Evolutionary conservation across 2,329 filamentous ascomycete genomes (phyloP).

Genomic region (Hymenoscyphus fructigenus): DNA sequence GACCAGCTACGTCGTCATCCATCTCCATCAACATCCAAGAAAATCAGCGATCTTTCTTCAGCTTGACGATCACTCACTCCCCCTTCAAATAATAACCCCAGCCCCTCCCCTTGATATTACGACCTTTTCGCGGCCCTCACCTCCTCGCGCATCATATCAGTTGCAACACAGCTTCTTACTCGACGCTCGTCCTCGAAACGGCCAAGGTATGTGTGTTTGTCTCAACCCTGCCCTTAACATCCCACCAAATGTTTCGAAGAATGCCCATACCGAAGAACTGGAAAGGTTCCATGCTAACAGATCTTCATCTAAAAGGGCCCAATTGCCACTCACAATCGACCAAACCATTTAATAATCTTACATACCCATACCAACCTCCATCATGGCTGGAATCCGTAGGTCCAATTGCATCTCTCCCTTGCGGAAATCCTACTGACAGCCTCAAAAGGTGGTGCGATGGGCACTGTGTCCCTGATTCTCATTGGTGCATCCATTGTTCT

Average conservation of each 20-base stretch:
- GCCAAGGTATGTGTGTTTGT: conserved; percentile 9
- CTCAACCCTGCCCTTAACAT: background rate
- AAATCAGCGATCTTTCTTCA: too few relatives aligned
- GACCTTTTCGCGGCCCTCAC: background rate
- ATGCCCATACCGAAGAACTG: background rate
- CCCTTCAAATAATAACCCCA: background rate
- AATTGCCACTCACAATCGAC: background rate
- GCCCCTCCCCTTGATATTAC: background rate
- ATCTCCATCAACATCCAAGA: too few relatives aligned
- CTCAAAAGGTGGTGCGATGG: conserved; percentile 52
- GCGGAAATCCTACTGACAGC: background rate
- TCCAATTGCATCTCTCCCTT: background rate
- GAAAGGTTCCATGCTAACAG: conserved; percentile 3
- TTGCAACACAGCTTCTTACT: background rate
- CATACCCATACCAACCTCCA: background rate
- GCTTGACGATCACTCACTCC: background rate
- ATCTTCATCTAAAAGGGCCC: background rate
- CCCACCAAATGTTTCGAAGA: conserved; percentile 5
- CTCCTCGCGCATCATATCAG: background rate
- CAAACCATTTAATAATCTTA: background rate
- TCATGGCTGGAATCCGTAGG: background rate
- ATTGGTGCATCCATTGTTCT: conserved; percentile 61
- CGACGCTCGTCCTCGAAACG: background rate
- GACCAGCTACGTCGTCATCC: too few relatives aligned
- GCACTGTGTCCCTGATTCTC: conserved; percentile 58